Percentiles rank a stretch among this genome's conserved stretches.
Conservation (phyloP, 768 basidiomycete genomes). For the Mycena belliarum region DNA sequence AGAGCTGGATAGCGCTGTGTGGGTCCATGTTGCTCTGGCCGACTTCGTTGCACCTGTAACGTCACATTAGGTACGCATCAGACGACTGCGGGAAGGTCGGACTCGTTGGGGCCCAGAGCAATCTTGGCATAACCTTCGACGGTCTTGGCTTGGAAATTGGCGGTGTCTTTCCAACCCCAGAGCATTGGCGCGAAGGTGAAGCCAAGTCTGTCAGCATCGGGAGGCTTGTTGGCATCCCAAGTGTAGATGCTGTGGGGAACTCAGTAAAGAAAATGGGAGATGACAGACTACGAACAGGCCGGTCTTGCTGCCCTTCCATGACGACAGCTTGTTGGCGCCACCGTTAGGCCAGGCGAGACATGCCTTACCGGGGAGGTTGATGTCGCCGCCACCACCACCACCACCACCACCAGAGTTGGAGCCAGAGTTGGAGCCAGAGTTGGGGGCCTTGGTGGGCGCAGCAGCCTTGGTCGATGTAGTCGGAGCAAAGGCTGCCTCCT, state of each 20-base stretch:
- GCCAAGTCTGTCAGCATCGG: slow-evolving; percentile 43
- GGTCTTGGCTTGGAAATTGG: slow-evolving; percentile 48
- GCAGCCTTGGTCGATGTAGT: slow-evolving; percentile 17
- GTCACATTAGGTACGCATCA: neutral
- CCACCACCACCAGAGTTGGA: no score
- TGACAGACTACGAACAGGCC: slow-evolving; percentile 40
- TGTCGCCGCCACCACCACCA: slow-evolving; percentile 18
- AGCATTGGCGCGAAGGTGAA: slow-evolving; percentile 64
- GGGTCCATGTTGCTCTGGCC: slow-evolving; percentile 65
- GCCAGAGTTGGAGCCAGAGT: neutral
- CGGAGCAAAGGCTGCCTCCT: no score
- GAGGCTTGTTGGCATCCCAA: slow-evolving; percentile 61
- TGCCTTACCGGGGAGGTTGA: slow-evolving; percentile 30
- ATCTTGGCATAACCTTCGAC: slow-evolving; percentile 50
- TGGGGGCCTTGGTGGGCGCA: slow-evolving; percentile 1
- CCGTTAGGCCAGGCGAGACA: slow-evolving; percentile 71
- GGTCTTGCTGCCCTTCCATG: slow-evolving; percentile 50
- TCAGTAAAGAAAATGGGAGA: neutral
- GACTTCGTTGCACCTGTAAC: slow-evolving; percentile 62
- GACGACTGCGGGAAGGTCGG: slow-evolving; percentile 22
- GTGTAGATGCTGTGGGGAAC: slow-evolving; percentile 47
- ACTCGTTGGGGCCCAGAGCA: slow-evolving; percentile 79
- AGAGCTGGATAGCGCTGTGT: slow-evolving; percentile 49
- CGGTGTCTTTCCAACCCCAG: slow-evolving; percentile 60
- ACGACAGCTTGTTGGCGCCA: slow-evolving; percentile 46